phyloP scores from a whole-genome alignment of 257 asterid genomes.

The Primulina tabacum region DNA sequence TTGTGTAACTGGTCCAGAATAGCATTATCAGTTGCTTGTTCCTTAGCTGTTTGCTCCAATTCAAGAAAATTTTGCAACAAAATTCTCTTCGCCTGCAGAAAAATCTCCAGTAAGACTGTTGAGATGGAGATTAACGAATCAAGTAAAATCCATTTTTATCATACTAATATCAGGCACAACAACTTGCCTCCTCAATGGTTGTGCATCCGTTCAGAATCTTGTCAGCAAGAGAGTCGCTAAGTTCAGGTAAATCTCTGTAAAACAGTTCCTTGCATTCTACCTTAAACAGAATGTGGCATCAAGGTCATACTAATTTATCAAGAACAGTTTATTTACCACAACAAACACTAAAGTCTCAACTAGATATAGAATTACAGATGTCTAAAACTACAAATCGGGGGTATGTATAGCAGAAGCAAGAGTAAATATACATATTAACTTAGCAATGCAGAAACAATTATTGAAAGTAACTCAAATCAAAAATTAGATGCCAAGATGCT shows the following conservation, averaged over 20 bases:
- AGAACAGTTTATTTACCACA: background rate
- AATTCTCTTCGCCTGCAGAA: constrained; percentile 67
- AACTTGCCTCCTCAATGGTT: constrained; percentile 71
- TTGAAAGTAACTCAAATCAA: background rate
- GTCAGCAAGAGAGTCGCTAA: constrained; percentile 67
- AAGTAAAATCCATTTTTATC: background rate
- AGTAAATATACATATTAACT: background rate
- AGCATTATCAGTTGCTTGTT: constrained; percentile 95
- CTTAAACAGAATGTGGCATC: constrained; percentile 28
- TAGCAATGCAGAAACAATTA: background rate
- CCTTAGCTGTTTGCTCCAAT: constrained; percentile 87
- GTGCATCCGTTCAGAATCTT: constrained; percentile 75
- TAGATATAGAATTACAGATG: background rate
- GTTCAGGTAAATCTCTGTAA: constrained; percentile 51
- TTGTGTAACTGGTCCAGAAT: constrained; percentile 79
- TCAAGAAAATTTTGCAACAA: constrained; percentile 70
- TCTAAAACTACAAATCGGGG: background rate
- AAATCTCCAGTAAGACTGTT: constrained; percentile 11
- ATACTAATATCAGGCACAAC: constrained; percentile 3
- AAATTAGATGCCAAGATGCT: background rate
- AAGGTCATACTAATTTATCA: background rate
- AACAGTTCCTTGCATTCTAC: constrained; percentile 79
- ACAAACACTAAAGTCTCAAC: background rate
- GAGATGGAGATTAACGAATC: background rate
- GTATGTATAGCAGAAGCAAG: background rate